Evolutionary conservation across 257 asterid genomes (phyloP).

Genomic region (Nicotiana noctiflora): DNA sequence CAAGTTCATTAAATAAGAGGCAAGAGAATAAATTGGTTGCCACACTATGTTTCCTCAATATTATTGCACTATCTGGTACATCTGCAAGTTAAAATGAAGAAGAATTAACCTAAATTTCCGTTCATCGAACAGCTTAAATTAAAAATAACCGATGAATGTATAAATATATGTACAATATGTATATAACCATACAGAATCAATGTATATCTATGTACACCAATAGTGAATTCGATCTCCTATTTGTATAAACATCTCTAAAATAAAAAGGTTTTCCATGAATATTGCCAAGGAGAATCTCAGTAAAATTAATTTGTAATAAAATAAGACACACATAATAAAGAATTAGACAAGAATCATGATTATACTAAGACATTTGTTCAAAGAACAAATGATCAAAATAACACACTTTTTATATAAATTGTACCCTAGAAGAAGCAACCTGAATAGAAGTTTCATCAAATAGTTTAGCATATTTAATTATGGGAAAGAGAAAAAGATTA

Average conservation of each 20-base stretch:
- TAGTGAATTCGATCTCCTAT: too few relatives aligned
- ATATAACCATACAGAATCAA: too few relatives aligned
- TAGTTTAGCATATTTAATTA: neutral
- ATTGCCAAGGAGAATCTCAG: neutral
- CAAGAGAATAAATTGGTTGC: slow-evolving; percentile 63
- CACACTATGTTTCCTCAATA: slow-evolving; percentile 59
- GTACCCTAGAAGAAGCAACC: slow-evolving; percentile 13
- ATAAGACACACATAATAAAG: neutral
- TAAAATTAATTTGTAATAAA: neutral
- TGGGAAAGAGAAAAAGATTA: neutral
- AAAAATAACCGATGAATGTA: too few relatives aligned
- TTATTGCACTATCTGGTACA: slow-evolving; percentile 85
- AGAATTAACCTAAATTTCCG: too few relatives aligned
- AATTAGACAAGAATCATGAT: slow-evolving; percentile 9
- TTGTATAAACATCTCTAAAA: too few relatives aligned
- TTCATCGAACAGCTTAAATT: too few relatives aligned
- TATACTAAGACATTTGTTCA: neutral
- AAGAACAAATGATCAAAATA: neutral
- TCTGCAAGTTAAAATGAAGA: slow-evolving; percentile 32
- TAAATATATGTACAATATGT: too few relatives aligned
- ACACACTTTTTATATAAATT: neutral
- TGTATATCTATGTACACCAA: too few relatives aligned
- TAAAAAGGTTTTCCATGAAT: neutral
- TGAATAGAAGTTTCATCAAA: neutral
- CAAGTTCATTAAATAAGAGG: slow-evolving; percentile 81